Base-by-base conservation (phyloP, 768 basidiomycete species). In the Amanita subjunquillea region DNA sequence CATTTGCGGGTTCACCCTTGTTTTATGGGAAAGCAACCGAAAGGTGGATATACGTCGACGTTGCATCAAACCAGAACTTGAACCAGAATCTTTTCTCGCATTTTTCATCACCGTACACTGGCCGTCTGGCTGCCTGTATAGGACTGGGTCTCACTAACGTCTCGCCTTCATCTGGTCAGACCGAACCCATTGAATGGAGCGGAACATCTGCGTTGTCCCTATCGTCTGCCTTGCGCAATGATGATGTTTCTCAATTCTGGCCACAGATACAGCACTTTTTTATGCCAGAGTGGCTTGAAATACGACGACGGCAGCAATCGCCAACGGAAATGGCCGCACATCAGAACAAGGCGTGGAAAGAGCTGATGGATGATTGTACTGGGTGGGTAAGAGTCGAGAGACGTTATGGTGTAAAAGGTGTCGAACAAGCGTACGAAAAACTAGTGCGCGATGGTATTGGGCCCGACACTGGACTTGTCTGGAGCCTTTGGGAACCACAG, bases 261-360 rank as follows among this genome's bases (percentile, higher is more conserved):
- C 68, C 67, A 3, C 61, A 59, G 2, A 54, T 74, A 9, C 81
- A 83, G 56, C 64, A 65, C 12, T 86, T 86, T 61, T 86, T 86
- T 65, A 83, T 80, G 80, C 73, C 74, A 2, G 80, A 83, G 62
- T 86, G 85, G 85, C 68, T 86, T 2, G 69, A 74, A 40, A 67
- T 73, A 20, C 79, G 83, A 12, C 72, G 68, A 58, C 65, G 67
- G 45, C 72, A 82, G 55, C 65, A 83, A 1, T 62, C 74, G 0
- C 56, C 72, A 0, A 45, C 59, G 10, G 71, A 78, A 53, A 82
- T 86, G 46, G 70, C 73, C 39, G 51, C 50, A 8, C 60, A 75
- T 56, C 85, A 85, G 60, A 66, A 70, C 43, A 44, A 64, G 8
- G 85, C 80, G 5, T 86, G 84, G 84, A 65, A 60, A n/a, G 73